Conservation (phyloP, 139 green algal species). For the Tetradesmus obliquus region DNA sequence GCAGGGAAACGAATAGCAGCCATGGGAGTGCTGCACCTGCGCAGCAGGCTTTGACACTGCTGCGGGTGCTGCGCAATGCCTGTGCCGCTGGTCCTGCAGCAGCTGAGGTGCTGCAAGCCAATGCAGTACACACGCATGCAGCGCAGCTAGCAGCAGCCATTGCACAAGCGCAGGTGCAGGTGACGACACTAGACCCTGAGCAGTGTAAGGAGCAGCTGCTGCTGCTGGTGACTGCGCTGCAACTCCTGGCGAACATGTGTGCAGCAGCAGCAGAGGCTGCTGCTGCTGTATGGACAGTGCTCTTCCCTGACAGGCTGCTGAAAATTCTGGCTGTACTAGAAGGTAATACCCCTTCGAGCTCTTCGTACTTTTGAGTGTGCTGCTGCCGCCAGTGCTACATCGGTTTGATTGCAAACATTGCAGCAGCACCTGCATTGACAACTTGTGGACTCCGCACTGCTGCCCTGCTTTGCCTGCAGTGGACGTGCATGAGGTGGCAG, state of each 20-base stretch:
- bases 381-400: background rate
- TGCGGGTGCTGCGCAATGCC: slow-evolving; percentile 45
- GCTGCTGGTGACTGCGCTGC: slow-evolving; percentile 38
- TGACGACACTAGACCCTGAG: background rate
- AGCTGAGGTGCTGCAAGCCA: background rate
- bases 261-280: slow-evolving; percentile 4
- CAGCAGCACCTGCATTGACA: background rate
- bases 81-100: slow-evolving; percentile 29
- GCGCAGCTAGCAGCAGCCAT: slow-evolving; percentile 13
- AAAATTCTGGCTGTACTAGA: background rate
- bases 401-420: background rate
- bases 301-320: slow-evolving; percentile 9
- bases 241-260: slow-evolving; percentile 47
- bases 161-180: slow-evolving; percentile 9
- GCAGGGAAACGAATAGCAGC: background rate
- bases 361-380: background rate
- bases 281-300: slow-evolving; percentile 7
- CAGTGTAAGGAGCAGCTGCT: slow-evolving; percentile 4
- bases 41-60: background rate
- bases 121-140: background rate
- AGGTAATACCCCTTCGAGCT: background rate
- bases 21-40: background rate
- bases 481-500: slow-evolving; percentile 8
- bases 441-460: background rate
- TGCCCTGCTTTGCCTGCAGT: background rate